Evolutionary conservation across 208 protist genomes (phyloP).

Genomic region (Leishmania braziliensis): DNA sequence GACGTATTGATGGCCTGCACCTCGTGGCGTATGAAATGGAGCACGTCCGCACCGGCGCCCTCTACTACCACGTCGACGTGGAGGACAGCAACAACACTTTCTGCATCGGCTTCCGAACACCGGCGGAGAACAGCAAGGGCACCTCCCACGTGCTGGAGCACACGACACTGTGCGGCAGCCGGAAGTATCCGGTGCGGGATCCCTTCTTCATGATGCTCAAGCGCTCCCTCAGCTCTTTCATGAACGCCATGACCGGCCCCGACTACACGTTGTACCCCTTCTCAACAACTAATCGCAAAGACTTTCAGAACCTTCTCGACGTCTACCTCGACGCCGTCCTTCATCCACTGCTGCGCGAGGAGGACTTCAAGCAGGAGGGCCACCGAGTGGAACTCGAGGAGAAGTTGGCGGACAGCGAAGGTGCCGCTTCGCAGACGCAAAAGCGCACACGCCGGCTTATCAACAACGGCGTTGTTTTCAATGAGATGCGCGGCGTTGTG

Average conservation of each 20-base stretch:
- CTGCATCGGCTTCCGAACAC: constrained; percentile 96
- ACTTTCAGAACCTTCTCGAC: constrained; percentile 92
- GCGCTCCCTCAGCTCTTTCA: constrained; percentile 91
- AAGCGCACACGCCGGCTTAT: constrained; percentile 43
- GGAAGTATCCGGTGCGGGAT: constrained; percentile 94
- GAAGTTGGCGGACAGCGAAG: constrained; percentile 17
- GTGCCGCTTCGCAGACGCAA: neutral
- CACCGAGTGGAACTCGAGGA: constrained; percentile 86
- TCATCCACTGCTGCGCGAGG: constrained; percentile 81
- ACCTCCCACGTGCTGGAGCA: constrained; percentile 98
- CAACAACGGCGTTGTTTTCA: constrained; percentile 94
- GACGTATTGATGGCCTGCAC: constrained; percentile 76
- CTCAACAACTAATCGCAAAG: constrained; percentile 89
- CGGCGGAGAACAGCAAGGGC: constrained; percentile 93
- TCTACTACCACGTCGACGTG: constrained; percentile 94
- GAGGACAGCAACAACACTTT: constrained; percentile 97
- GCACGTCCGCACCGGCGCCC: constrained; percentile 72
- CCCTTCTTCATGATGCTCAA: constrained; percentile 93
- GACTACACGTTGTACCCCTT: constrained; percentile 96
- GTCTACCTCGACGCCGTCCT: constrained; percentile 96
- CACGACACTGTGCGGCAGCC: constrained; percentile 95
- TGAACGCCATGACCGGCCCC: constrained; percentile 94
- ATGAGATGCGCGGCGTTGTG: constrained; percentile 95
- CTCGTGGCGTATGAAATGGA: constrained; percentile 78
- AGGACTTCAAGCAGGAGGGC: constrained; percentile 93